Conservation (phyloP, 345 rosid species). For the Laguncularia racemosa region DNA sequence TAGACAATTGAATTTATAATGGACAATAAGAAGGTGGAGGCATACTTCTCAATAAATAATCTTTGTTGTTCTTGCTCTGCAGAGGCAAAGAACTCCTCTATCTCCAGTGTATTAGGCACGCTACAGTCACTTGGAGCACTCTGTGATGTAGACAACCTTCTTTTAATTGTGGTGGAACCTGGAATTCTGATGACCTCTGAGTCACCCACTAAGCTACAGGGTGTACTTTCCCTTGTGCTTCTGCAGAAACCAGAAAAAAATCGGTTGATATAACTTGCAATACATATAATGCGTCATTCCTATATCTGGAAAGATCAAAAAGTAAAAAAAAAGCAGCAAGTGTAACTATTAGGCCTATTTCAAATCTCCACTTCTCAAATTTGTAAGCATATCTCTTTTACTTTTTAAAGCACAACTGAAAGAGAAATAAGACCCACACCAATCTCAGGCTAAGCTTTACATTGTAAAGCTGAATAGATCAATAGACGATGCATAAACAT, state of each 20-base stretch:
- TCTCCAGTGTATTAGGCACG: constrained; percentile 43
- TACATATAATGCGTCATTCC: too few relatives aligned
- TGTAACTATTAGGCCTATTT: too few relatives aligned
- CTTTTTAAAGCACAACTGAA: too few relatives aligned
- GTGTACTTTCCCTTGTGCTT: constrained; percentile 44
- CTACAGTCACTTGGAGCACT: constrained; percentile 19
- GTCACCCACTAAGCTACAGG: constrained; percentile 31
- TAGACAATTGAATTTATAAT: not conserved
- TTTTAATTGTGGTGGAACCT: constrained; percentile 33
- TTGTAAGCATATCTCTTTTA: too few relatives aligned
- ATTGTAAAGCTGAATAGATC: too few relatives aligned
- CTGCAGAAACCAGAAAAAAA: constrained; percentile 13
- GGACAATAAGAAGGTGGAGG: not conserved
- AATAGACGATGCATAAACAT: too few relatives aligned
- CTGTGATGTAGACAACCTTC: constrained; percentile 16
- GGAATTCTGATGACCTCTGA: constrained; percentile 19
- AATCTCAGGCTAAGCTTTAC: too few relatives aligned
- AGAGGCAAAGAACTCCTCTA: constrained; percentile 64
- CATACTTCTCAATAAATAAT: constrained; percentile 55
- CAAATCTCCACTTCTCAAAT: too few relatives aligned
- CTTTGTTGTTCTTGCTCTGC: constrained; percentile 50
- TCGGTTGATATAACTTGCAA: too few relatives aligned
- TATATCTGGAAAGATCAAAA: too few relatives aligned
- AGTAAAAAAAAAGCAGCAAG: too few relatives aligned
- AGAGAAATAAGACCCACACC: too few relatives aligned